Evolutionary conservation across 2,329 filamentous ascomycete species (phyloP).

Genomic region (Fusarium mangiferae): DNA sequence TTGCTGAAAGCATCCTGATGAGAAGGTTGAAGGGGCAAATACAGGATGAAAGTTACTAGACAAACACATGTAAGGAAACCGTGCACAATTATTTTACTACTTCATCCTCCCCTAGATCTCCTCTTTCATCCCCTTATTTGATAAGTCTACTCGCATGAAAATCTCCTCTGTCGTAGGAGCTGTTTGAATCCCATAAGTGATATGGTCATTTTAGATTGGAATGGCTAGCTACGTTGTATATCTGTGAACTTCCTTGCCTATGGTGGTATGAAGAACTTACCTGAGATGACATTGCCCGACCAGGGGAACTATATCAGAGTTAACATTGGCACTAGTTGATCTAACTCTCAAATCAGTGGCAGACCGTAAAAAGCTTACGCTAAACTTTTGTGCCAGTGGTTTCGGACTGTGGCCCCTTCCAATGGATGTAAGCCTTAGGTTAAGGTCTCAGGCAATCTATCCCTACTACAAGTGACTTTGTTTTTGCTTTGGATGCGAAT

Average conservation of each 20-base stretch:
- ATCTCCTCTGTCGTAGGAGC: background rate
- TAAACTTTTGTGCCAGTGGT: background rate
- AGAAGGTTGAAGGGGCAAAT: background rate
- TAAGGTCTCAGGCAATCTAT: background rate
- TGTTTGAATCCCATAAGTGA: background rate
- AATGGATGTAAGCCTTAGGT: fast-evolving
- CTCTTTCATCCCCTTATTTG: background rate
- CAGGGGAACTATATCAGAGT: background rate
- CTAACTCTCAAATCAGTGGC: background rate
- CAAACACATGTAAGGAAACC: too few species aligned
- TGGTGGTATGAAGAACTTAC: background rate
- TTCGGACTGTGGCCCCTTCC: background rate
- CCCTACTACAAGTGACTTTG: too few species aligned
- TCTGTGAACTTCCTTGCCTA: too few species aligned
- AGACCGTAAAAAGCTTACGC: background rate
- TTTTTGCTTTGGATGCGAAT: too few species aligned
- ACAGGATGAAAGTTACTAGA: fast-evolving
- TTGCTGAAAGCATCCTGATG: background rate
- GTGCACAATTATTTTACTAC: background rate
- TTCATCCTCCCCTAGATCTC: fast-evolving
- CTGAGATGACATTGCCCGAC: fast-evolving
- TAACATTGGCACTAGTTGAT: background rate
- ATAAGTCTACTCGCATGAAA: background rate
- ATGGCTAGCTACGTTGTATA: background rate
- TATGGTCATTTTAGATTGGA: fast-evolving